Conservation (phyloP, 139 green algal species). For the Spirogloea muscicola region DNA sequence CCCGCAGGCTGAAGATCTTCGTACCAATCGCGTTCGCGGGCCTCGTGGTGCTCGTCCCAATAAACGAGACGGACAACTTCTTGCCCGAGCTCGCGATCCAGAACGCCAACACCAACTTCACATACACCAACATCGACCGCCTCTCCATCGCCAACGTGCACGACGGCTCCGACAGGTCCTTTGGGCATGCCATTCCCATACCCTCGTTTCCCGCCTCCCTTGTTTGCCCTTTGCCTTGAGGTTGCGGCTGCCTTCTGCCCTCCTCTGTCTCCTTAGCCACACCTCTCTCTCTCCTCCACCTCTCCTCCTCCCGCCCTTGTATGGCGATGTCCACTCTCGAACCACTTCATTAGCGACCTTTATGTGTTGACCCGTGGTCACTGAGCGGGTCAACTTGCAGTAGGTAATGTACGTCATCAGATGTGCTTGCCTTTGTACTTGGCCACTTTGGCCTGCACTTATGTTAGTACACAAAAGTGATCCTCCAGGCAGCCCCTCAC, state of each 20-base stretch:
- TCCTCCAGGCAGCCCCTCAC: neutral
- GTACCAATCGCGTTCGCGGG: slow-evolving; percentile 23
- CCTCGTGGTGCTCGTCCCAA: slow-evolving; percentile 19
- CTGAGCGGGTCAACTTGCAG: too few relatives aligned
- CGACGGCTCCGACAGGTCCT: slow-evolving; percentile 9
- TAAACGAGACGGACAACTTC: slow-evolving; percentile 34
- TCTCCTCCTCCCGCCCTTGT: too few relatives aligned
- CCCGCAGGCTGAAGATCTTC: slow-evolving; percentile 41
- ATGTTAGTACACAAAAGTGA: too few relatives aligned
- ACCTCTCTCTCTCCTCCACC: neutral
- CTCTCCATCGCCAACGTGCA: slow-evolving; percentile 6
- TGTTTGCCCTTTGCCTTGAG: too few relatives aligned
- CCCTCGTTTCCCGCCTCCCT: too few relatives aligned
- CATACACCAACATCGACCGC: neutral
- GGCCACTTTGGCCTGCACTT: neutral
- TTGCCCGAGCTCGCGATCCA: neutral
- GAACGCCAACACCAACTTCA: neutral
- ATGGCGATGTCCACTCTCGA: too few relatives aligned
- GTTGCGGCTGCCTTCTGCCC: neutral
- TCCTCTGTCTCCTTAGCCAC: too few relatives aligned
- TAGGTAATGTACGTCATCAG: neutral
- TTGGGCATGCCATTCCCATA: too few relatives aligned
- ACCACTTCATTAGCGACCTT: too few relatives aligned
- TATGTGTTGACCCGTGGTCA: too few relatives aligned
- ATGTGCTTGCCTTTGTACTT: slow-evolving; percentile 1